Percentiles rank a stretch among this genome's conserved stretches.
These are phyloP conservation scores for Xylaria sp. DNA, from an alignment of 2,329 filamentous ascomycete genomes.

Conservation along the genomic window DNA sequence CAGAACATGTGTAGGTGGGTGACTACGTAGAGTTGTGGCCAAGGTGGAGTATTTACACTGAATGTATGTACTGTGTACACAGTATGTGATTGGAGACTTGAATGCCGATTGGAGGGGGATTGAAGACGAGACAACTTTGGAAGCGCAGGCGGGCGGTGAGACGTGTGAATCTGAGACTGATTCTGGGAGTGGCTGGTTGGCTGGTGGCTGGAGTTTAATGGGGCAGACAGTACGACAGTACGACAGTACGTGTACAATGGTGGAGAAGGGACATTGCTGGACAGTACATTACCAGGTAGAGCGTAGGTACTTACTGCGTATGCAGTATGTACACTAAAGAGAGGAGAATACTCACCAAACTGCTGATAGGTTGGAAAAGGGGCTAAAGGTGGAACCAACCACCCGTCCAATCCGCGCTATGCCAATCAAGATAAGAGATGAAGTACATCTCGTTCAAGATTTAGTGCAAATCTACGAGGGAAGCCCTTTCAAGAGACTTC, in stretches of 20 bases:
- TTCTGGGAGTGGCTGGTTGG: conserved; percentile 2
- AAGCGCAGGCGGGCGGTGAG: not conserved
- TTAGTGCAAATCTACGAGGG: conserved; percentile 20
- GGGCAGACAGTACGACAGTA: not conserved
- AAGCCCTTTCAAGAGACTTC: conserved; percentile 18
- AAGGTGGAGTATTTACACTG: too few relatives aligned
- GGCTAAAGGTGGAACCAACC: not conserved
- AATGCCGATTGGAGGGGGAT: conserved; percentile 2
- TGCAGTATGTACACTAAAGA: not conserved
- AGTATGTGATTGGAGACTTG: not conserved
- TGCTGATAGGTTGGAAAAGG: conserved; percentile 9
- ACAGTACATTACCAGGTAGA: too few relatives aligned
- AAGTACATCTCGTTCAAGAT: conserved; percentile 17
- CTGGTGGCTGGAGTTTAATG: not conserved
- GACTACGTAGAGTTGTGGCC: not conserved
- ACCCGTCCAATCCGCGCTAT: not conserved
- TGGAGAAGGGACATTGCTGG: not conserved
- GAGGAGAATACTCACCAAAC: conserved; percentile 2
- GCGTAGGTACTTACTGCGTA: too few relatives aligned
- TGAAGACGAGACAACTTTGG: not conserved
- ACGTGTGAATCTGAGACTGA: not conserved
- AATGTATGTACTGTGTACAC: too few relatives aligned
- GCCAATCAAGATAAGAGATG: conserved; percentile 11
- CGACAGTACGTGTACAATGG: too few relatives aligned
- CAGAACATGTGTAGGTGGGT: too few relatives aligned